Conservation (phyloP, 1,139 yeast species). For the Dujonia santamariae region DNA sequence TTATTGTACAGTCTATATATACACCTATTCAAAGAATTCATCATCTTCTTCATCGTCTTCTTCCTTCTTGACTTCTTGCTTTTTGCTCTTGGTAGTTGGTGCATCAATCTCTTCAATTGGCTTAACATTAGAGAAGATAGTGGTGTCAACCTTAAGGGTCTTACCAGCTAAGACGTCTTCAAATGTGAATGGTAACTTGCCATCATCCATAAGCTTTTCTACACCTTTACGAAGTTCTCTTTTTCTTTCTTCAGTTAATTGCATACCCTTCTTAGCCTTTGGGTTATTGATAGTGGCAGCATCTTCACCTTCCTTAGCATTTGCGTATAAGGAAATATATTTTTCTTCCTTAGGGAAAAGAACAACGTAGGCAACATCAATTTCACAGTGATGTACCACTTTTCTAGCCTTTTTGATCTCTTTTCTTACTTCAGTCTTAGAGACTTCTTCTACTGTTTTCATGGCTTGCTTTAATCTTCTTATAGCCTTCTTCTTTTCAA, state of each 20-base stretch:
- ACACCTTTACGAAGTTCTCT: conserved; percentile 49
- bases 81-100: conserved; percentile 15
- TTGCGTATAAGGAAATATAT: conserved; percentile 76
- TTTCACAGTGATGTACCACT: conserved; percentile 54
- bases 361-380: conserved; percentile 74
- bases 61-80: conserved; percentile 15
- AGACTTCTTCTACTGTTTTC: conserved; percentile 42
- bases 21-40: conserved; percentile 41
- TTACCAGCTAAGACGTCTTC: conserved; percentile 57
- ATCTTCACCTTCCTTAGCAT: conserved; percentile 24
- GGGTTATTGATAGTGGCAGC: conserved; percentile 23
- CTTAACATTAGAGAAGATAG: conserved; percentile 11
- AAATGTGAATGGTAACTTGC: conserved; percentile 53
- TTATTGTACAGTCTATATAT: conserved; percentile 13
- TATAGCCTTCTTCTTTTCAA: conserved; percentile 84
- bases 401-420: conserved; percentile 52
- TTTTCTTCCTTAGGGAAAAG: conserved; percentile 78
- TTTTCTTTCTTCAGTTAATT: conserved; percentile 48
- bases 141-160: conserved; percentile 20
- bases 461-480: conserved; percentile 67
- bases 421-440: conserved; percentile 44
- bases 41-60: conserved; percentile 31
- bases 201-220: conserved; percentile 47
- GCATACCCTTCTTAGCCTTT: conserved; percentile 45
- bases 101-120: conserved; percentile 39